phyloP scores from a whole-genome alignment of 495 filamentous ascomycete genomes.

The Aspergillus funiculosus region DNA sequence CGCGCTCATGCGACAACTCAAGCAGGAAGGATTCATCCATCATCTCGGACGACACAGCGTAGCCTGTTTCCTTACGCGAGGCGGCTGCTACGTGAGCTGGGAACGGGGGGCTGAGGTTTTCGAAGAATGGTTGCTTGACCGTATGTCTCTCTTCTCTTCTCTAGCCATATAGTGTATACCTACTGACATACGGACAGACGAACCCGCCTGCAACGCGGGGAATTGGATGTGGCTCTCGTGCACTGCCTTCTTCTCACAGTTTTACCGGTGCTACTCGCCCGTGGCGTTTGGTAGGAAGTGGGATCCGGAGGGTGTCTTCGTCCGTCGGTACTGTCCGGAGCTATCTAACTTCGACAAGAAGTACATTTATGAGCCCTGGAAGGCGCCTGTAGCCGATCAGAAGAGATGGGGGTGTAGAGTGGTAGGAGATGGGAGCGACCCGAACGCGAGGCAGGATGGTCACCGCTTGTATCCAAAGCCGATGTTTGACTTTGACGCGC shows the following conservation, averaged over 20 bases:
- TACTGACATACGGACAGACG: conserved; percentile 32
- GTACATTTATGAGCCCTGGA: conserved; percentile 72
- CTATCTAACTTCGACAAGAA: conserved; percentile 53
- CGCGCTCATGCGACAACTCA: conserved; percentile 68
- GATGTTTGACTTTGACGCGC: conserved; percentile 64
- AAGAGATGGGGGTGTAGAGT: conserved; percentile 53
- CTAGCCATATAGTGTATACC: not conserved
- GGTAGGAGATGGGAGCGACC: conserved; percentile 43
- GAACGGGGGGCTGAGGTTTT: conserved; percentile 70
- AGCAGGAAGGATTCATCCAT: conserved; percentile 65
- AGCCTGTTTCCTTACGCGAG: conserved; percentile 66
- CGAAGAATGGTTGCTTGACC: conserved; percentile 65
- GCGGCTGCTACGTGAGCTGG: conserved; percentile 68
- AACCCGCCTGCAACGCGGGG: conserved; percentile 60
- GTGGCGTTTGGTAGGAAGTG: conserved; percentile 62
- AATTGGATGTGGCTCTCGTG: conserved; percentile 76
- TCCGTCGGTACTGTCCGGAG: conserved; percentile 58
- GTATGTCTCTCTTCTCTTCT: conserved; percentile 14
- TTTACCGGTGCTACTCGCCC: conserved; percentile 61
- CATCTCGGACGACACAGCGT: conserved; percentile 67
- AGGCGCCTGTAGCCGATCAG: conserved; percentile 55
- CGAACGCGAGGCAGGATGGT: conserved; percentile 29
- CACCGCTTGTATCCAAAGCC: conserved; percentile 57
- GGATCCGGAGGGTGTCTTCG: conserved; percentile 56
- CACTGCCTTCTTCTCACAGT: conserved; percentile 62